Percentiles rank a stretch among this genome's conserved stretches.
phyloP scores from a whole-genome alignment of 306 rosid genomes.

The Vachellia collinsii region DNA sequence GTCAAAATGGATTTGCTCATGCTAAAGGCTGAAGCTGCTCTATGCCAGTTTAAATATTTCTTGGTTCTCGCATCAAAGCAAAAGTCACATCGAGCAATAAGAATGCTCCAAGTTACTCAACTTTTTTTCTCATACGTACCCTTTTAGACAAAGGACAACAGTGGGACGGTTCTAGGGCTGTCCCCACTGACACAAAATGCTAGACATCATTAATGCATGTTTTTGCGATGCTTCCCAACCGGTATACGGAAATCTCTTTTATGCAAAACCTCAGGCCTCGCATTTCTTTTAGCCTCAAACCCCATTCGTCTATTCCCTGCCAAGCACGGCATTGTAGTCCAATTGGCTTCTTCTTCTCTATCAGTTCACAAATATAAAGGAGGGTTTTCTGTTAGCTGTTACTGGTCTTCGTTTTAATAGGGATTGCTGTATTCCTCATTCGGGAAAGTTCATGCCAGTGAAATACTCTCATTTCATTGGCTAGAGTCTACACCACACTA shows the following conservation, averaged over 20 bases:
- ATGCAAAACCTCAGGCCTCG: constrained; percentile 22
- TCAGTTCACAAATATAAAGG: constrained; percentile 26
- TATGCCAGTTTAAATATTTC: constrained; percentile 12
- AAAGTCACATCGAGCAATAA: constrained; percentile 56
- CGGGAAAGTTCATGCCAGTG: constrained; percentile 45
- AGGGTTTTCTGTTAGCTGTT: not conserved
- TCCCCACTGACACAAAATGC: constrained; percentile 38
- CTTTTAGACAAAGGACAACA: constrained; percentile 20
- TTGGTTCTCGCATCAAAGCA: constrained; percentile 52
- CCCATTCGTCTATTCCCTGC: constrained; percentile 57
- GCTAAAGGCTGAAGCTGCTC: not conserved
- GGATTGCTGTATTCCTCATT: constrained; percentile 54
- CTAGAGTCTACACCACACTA: constrained; percentile 22
- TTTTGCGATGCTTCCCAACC: constrained; percentile 30
- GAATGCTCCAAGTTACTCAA: constrained; percentile 39
- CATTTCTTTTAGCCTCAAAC: constrained; percentile 33
- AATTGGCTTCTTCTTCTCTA: constrained; percentile 56
- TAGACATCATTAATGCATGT: constrained; percentile 42
- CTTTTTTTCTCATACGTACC: constrained; percentile 5
- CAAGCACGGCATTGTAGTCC: constrained; percentile 50
- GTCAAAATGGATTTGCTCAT: constrained; percentile 43
- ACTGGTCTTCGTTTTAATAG: constrained; percentile 37
- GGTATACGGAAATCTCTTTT: constrained; percentile 20
- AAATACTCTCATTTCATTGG: constrained; percentile 48
- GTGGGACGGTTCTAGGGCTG: constrained; percentile 39